These are phyloP conservation scores for Aspergillus sp. DNA, from an alignment of 2,329 filamentous ascomycete genomes.

Conservation along the genomic window DNA sequence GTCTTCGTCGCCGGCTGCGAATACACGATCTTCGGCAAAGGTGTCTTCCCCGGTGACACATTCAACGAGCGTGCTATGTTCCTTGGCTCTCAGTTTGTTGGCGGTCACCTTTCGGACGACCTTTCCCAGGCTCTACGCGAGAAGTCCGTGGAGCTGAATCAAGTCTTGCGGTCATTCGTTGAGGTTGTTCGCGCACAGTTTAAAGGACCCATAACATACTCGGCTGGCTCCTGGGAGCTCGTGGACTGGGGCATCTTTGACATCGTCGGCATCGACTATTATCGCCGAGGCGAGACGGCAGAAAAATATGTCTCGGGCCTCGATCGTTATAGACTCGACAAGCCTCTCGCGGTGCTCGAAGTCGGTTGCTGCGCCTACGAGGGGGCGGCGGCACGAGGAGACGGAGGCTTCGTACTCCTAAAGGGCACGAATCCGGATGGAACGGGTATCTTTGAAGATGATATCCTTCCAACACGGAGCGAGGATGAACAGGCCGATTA, in stretches of 20 bases:
- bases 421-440: conserved; percentile 22
- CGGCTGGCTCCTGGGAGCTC: conserved; percentile 22
- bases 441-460: conserved; percentile 19
- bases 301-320: conserved; percentile 21
- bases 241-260: conserved; percentile 25
- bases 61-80: conserved; percentile 21
- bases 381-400: conserved; percentile 17
- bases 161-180: conserved; percentile 16
- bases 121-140: conserved; percentile 10
- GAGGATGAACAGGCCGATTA: conserved; percentile 23
- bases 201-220: conserved; percentile 16
- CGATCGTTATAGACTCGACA: conserved; percentile 3
- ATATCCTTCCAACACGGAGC: conserved; percentile 20
- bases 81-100: conserved; percentile 11
- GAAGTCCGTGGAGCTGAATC: conserved; percentile 16
- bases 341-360: conserved; percentile 23
- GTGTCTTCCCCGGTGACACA: conserved; percentile 17
- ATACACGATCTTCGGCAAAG: conserved; percentile 21
- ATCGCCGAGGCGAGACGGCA: conserved; percentile 18
- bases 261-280: conserved; percentile 22
- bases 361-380: conserved; percentile 25
- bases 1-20: conserved; percentile 22
- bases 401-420: conserved; percentile 19
- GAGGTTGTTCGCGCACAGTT: conserved; percentile 10
- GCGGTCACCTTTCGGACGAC: conserved; percentile 10